Percentiles rank a stretch among this genome's conserved stretches.
These are phyloP conservation scores for Prunus fruticosa DNA, from an alignment of 306 rosid genomes.

Conservation along the genomic window DNA sequence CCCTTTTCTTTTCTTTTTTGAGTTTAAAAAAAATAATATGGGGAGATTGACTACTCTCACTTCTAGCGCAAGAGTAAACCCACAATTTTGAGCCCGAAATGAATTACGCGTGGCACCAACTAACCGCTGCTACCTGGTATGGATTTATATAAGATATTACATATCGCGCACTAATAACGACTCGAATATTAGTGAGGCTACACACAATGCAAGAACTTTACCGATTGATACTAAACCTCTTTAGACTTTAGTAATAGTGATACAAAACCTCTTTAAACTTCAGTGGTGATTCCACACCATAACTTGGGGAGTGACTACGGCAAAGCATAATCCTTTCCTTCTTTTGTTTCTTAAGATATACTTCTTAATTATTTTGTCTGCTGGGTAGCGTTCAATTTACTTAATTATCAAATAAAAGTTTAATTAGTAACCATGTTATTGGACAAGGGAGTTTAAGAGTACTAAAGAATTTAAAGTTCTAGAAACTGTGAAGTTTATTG, in stretches of 20 bases:
- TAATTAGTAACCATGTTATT: background rate
- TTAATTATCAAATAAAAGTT: background rate
- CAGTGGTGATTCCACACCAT: background rate
- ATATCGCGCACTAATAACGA: too few relatives aligned
- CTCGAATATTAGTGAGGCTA: rapidly evolving
- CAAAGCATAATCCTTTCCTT: background rate
- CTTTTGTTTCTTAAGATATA: background rate
- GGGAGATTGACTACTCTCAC: too few relatives aligned
- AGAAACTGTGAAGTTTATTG: too few relatives aligned
- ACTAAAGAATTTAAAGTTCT: too few relatives aligned
- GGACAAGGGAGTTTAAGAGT: too few relatives aligned
- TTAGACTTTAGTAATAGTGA: too few relatives aligned
- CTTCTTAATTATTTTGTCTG: background rate
- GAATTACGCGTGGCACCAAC: too few relatives aligned
- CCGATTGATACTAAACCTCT: too few relatives aligned
- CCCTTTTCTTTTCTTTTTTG: background rate
- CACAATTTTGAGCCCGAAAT: rapidly evolving
- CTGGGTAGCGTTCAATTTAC: background rate
- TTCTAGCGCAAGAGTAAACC: rapidly evolving
- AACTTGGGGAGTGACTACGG: background rate
- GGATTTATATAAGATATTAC: too few relatives aligned
- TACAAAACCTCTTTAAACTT: background rate
- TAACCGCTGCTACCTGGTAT: rapidly evolving
- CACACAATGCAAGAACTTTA: too few relatives aligned
- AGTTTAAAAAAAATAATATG: too few relatives aligned